Conservation (phyloP, 1,284 basidiomycete genomes). For the Tylopilus orsonianus region DNA sequence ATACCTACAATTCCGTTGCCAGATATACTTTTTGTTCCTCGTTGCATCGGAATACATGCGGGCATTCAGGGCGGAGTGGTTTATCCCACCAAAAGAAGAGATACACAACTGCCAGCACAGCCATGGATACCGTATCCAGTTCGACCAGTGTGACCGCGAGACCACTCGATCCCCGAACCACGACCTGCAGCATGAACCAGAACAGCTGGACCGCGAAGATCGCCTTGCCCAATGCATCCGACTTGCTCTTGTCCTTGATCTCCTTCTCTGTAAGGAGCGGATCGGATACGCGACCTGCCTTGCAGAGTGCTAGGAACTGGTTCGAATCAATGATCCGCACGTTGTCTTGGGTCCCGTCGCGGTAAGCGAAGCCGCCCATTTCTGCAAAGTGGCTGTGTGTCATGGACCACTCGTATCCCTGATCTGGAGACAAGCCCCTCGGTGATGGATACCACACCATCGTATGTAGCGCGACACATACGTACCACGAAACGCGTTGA, state of each 20-base stretch:
- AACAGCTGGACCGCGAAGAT: not conserved
- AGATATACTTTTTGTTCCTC: not conserved
- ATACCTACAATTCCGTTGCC: not conserved
- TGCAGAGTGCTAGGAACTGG: not conserved
- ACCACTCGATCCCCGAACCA: not conserved
- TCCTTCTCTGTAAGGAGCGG: not conserved
- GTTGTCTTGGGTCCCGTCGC: not conserved
- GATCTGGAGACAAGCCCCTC: too few species aligned
- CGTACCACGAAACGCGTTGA: not conserved
- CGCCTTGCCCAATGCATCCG: not conserved
- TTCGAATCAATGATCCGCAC: not conserved
- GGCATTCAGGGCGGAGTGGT: not conserved
- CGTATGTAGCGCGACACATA: not conserved
- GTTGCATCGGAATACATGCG: not conserved
- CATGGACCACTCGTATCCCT: not conserved
- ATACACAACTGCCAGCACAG: not conserved
- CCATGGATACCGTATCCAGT: not conserved
- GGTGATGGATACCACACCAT: too few species aligned
- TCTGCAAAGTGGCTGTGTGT: not conserved
- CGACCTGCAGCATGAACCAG: not conserved
- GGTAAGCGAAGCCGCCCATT: not conserved
- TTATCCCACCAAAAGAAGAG: not conserved
- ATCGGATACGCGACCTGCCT: not conserved
- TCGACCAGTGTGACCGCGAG: not conserved
- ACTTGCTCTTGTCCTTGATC: not conserved